Evolutionary conservation across 768 basidiomycete species (phyloP).

Genomic region (Hericium erinaceus): DNA sequence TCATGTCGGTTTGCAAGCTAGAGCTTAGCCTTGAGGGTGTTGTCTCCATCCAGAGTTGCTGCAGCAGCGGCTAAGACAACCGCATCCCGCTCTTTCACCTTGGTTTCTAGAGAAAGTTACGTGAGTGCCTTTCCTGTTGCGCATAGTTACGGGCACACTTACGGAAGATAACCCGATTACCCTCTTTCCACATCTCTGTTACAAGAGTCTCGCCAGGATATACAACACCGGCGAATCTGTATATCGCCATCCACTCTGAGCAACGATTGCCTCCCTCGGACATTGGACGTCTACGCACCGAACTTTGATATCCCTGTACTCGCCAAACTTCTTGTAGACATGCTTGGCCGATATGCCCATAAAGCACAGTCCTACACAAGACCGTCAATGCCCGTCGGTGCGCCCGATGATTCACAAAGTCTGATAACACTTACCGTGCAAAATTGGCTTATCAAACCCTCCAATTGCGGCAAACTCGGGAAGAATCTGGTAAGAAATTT

Average conservation of each 20-base stretch:
- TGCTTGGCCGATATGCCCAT: constrained; percentile 95
- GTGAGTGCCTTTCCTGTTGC: not conserved
- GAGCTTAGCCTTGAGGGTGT: constrained; percentile 49
- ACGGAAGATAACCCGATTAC: constrained; percentile 86
- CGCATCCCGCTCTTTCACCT: constrained; percentile 78
- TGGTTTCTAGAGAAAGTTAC: constrained; percentile 44
- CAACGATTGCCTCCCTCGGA: not conserved
- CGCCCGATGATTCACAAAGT: no score
- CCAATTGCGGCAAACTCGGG: constrained; percentile 92
- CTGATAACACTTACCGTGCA: constrained; percentile 41
- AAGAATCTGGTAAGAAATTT: constrained; percentile 48
- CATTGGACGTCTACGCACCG: constrained; percentile 38
- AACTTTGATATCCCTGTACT: constrained; percentile 90
- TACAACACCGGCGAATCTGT: constrained; percentile 80
- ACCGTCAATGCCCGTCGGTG: not conserved
- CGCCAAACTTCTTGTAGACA: constrained; percentile 77
- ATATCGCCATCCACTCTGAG: not conserved
- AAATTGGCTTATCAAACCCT: constrained; percentile 87
- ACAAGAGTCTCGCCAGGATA: constrained; percentile 93
- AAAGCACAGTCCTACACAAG: constrained; percentile 58
- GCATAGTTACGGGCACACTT: constrained; percentile 25
- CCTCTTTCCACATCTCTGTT: constrained; percentile 99
- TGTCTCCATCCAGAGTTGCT: constrained; percentile 46
- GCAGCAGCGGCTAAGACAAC: constrained; percentile 73
- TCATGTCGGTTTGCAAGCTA: constrained; percentile 20